phyloP scores from a whole-genome alignment of 1,284 basidiomycete genomes.

The Ganoderma resinaceum region DNA sequence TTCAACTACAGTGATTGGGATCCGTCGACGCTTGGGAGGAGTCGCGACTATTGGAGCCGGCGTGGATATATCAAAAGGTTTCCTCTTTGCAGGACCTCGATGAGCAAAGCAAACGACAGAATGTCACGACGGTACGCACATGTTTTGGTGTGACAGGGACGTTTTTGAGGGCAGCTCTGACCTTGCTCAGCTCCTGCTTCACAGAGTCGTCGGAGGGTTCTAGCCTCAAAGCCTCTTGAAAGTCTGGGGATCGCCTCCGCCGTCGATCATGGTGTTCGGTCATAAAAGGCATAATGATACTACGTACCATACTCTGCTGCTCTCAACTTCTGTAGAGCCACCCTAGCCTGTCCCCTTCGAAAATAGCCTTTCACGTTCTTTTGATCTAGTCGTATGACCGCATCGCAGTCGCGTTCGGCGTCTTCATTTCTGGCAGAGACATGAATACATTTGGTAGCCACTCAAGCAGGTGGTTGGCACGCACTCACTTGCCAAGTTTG shows the following conservation, averaged over 20 bases:
- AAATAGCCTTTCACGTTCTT: constrained; percentile 77
- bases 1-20: constrained; percentile 76
- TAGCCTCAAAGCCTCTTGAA: constrained; percentile 57
- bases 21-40: constrained; percentile 55
- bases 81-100: constrained; percentile 13
- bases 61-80: constrained; percentile 26
- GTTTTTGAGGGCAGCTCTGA: constrained; percentile 46
- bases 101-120: constrained; percentile 17
- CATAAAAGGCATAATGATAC: not conserved
- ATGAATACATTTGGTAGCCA: constrained; percentile 18
- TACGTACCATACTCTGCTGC: constrained; percentile 65
- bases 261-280: not conserved
- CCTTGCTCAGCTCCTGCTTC: constrained; percentile 59
- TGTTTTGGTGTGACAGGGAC: constrained; percentile 41
- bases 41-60: constrained; percentile 30
- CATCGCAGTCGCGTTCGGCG: constrained; percentile 76
- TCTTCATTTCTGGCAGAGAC: constrained; percentile 62
- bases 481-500: constrained; percentile 83
- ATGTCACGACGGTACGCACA: constrained; percentile 20
- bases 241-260: constrained; percentile 51
- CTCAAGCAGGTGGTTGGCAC: constrained; percentile 10
- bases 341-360: constrained; percentile 72
- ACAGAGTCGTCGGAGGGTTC: constrained; percentile 68
- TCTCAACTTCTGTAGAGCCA: constrained; percentile 53
- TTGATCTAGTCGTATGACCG: constrained; percentile 56